Evolutionary conservation across 805 yeast genomes (phyloP).

Genomic region (Candida maltosa): DNA sequence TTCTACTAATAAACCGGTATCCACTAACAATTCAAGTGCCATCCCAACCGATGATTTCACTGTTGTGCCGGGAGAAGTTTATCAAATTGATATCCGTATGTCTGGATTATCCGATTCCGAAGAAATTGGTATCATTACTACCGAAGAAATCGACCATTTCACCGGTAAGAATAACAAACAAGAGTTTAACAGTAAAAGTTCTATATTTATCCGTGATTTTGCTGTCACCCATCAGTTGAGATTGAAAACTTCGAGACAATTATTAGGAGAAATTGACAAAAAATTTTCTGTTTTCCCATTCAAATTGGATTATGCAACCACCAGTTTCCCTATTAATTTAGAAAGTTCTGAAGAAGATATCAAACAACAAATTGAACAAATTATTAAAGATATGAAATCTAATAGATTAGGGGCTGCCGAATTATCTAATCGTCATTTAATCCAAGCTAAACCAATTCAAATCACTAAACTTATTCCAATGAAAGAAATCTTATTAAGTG

Average conservation of each 20-base stretch:
- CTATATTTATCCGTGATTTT: constrained; percentile 81
- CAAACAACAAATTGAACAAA: constrained; percentile 38
- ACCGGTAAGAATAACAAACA: constrained; percentile 60
- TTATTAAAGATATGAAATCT: constrained; percentile 55
- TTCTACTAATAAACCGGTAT: constrained; percentile 7
- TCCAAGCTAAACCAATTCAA: constrained; percentile 70
- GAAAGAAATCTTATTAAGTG: constrained; percentile 55
- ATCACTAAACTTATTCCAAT: constrained; percentile 73
- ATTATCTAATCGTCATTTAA: constrained; percentile 73
- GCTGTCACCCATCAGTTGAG: constrained; percentile 78
- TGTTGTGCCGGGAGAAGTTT: constrained; percentile 80
- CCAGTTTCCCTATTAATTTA: constrained; percentile 55
- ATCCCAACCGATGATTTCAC: constrained; percentile 71
- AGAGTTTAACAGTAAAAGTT: constrained; percentile 56
- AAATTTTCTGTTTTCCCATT: constrained; percentile 86
- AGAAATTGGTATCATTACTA: constrained; percentile 66
- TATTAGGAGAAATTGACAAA: constrained; percentile 69
- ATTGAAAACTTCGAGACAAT: constrained; percentile 67
- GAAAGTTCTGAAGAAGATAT: constrained; percentile 19
- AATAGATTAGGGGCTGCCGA: constrained; percentile 78
- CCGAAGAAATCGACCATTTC: constrained; percentile 62
- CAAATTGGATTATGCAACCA: constrained; percentile 72
- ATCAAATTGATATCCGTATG: constrained; percentile 78
- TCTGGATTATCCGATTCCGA: constrained; percentile 55
- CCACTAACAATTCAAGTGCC: constrained; percentile 42